phyloP scores from a whole-genome alignment of 768 basidiomycete species.

The Russula earlei region DNA sequence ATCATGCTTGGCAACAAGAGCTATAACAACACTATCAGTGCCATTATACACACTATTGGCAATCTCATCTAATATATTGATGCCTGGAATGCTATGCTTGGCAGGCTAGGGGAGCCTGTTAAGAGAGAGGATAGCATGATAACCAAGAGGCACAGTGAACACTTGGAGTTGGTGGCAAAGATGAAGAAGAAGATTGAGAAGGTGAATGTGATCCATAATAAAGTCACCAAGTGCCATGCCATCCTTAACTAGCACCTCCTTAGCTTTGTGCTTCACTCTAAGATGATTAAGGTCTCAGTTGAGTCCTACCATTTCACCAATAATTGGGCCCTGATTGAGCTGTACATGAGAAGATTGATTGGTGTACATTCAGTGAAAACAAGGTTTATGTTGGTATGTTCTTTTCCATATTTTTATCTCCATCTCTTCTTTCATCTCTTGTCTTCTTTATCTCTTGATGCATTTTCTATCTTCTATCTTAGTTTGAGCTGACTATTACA shows the following conservation, averaged over 20 bases:
- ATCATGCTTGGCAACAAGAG: conserved; percentile 6
- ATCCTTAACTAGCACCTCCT: conserved; percentile 25
- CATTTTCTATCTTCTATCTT: not conserved
- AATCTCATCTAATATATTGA: conserved; percentile 3
- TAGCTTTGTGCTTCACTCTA: conserved; percentile 27
- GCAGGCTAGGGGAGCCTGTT: conserved; percentile 21
- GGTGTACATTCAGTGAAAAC: conserved; percentile 24
- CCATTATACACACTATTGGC: conserved; percentile 3
- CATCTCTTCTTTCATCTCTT: too few species aligned
- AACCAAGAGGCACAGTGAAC: not conserved
- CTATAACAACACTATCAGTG: conserved; percentile 3
- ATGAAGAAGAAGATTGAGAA: conserved; percentile 22
- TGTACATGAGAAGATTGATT: conserved; percentile 24
- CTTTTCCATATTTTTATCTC: conserved; percentile 12
- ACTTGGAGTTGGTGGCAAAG: conserved; percentile 11
- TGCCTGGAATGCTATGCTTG: conserved; percentile 21
- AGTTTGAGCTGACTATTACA: not conserved
- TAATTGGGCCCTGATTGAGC: conserved; percentile 25
- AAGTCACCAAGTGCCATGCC: conserved; percentile 23
- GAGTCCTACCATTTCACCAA: conserved; percentile 22
- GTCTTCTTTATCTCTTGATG: conserved; percentile 6
- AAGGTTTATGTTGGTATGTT: conserved; percentile 25
- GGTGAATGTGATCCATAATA: conserved; percentile 23
- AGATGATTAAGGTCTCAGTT: conserved; percentile 23
- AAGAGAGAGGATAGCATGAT: conserved; percentile 20